phyloP scores from a whole-genome alignment of 2,329 filamentous ascomycete genomes.

The Cephalotrichum gorgonifer region DNA sequence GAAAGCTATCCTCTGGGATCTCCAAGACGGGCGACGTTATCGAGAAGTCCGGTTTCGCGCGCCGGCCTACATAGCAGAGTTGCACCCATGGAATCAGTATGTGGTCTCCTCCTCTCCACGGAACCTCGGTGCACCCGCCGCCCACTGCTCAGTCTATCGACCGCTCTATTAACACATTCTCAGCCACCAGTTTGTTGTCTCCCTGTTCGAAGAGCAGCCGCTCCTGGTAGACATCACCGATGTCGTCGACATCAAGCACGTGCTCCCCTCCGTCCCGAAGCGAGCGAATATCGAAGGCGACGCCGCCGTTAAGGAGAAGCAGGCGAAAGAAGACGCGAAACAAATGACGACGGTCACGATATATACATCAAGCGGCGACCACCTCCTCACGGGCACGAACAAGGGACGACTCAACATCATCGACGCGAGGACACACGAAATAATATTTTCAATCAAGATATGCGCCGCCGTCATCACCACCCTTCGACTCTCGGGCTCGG shows the following conservation, averaged over 20 bases:
- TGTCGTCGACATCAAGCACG: conserved; percentile 60
- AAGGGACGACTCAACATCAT: conserved; percentile 97
- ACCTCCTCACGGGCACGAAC: conserved; percentile 86
- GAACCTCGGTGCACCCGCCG: not conserved
- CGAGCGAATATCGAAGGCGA: conserved; percentile 62
- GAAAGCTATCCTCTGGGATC: conserved; percentile 93
- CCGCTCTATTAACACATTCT: not conserved
- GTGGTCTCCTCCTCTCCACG: conserved; percentile 15
- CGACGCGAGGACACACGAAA: conserved; percentile 66
- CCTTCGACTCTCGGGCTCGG: conserved; percentile 70
- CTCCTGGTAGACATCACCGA: conserved; percentile 73
- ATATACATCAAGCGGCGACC: conserved; percentile 74
- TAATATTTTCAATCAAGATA: conserved; percentile 83
- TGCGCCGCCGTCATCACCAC: conserved; percentile 83
- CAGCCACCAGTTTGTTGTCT: conserved; percentile 77
- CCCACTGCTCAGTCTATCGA: too few species aligned
- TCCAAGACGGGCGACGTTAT: conserved; percentile 58
- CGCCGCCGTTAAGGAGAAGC: conserved; percentile 65
- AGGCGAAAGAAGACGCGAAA: conserved; percentile 83
- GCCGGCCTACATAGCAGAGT: conserved; percentile 89
- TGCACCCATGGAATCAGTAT: conserved; percentile 85
- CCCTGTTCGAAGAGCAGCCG: conserved; percentile 87
- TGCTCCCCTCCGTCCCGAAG: conserved; percentile 72
- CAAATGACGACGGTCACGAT: conserved; percentile 89
- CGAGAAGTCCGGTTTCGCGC: conserved; percentile 86